Base-by-base conservation (phyloP, 2,329 filamentous ascomycete genomes). In the Stromatinia cepivora region DNA sequence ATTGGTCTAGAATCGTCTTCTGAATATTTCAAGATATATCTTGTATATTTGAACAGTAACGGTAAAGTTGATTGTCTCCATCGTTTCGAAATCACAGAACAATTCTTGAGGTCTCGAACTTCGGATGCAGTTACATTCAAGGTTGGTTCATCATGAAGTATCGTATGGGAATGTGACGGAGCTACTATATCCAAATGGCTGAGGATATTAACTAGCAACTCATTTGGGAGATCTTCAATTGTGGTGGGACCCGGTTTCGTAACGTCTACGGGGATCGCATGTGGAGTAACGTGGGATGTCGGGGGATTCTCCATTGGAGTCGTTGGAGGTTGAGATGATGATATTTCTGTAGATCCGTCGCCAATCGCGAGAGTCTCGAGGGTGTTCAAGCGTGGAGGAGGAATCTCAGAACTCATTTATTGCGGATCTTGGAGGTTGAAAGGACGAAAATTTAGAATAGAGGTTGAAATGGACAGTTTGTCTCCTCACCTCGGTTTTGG, bases 201-300 rank as follows among this genome's bases (percentile, higher is more conserved):
- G 73, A 91, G 81, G 72, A 91, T 84, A 4, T 85, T 81, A 66
- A 84, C 77, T 31, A 90, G 79, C 58, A 91, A 79, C 79, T 92
- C 89, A 71, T 85, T 86, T 2, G 88, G 89, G 28, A 91, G 82
- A 57, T 58, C 62, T 58, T 73, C 63, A 52, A 78, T 74, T 13
- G 73, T 69, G 11, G 64, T 64, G 36, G 67, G 45, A 45, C 62
- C 39, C 5, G 53, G 20, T 25, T 58, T 56, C 31, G 28, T 25
- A 28, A 36, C 28, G 22, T 31, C 28, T 46, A 42, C 28, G 28
- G 66, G 42, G 28, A n/a, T 48, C 13, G 52, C 28, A 52, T 52
- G 46, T 45, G 50, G 48, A 70, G 46, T 36, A 46, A 28, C 42
- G 45, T 59, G 20, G 15, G 46, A 64, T 64, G 17, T 42, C 10